Conservation (phyloP, 306 rosid species). For the Acacia crassicarpa region DNA sequence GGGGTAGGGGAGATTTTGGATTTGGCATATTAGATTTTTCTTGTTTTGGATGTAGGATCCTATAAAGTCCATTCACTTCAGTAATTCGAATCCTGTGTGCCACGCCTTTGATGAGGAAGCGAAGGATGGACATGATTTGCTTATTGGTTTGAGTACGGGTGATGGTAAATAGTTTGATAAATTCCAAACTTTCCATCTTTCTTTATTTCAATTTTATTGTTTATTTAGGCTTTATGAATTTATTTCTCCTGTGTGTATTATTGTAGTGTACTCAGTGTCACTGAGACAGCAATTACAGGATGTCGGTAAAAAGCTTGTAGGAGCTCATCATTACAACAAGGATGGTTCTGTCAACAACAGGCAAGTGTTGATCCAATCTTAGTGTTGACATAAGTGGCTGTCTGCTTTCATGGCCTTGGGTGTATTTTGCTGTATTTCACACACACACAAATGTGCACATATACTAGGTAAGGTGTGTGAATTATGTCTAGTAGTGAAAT, state of each 20-base stretch:
- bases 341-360: conserved; percentile 93
- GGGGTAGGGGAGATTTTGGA: conserved; percentile 21
- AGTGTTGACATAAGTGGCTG: conserved; percentile 14
- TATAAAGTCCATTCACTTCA: conserved; percentile 90
- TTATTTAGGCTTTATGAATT: conserved; percentile 40
- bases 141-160: conserved; percentile 84
- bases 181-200: conserved; percentile 12
- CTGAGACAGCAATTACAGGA: conserved; percentile 99
- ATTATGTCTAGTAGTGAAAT: conserved; percentile 16
- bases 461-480: background rate
- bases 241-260: conserved; percentile 36
- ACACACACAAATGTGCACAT: background rate
- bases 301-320: conserved; percentile 94
- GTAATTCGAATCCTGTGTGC: conserved; percentile 86
- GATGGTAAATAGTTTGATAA: conserved; percentile 62
- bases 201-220: background rate
- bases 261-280: conserved; percentile 95
- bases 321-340: conserved; percentile 93
- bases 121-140: conserved; percentile 96
- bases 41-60: conserved; percentile 76
- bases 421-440: background rate
- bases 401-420: conserved; percentile 1
- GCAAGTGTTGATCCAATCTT: conserved; percentile 44
- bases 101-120: conserved; percentile 92
- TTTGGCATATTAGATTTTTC: conserved; percentile 36